These are phyloP conservation scores for Jackrogersella minutella DNA, from an alignment of 495 filamentous ascomycete genomes.

Conservation along the genomic window DNA sequence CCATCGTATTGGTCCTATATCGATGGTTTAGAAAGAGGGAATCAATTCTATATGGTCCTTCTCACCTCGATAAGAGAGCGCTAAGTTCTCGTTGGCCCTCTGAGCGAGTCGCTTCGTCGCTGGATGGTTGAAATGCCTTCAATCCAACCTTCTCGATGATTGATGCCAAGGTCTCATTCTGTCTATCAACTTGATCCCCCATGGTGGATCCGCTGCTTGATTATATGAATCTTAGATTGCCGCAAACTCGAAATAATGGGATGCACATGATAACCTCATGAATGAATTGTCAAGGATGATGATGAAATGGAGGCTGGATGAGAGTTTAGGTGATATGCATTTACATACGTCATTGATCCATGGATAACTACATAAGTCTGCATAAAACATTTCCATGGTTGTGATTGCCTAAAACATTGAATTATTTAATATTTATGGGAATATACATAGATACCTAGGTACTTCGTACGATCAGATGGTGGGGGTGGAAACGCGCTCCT, in stretches of 20 bases:
- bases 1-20: conserved; percentile 53
- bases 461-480: conserved; percentile 9
- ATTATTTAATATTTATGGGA: neutral
- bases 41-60: neutral
- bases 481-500: conserved; percentile 17
- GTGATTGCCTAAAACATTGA: neutral
- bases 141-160: conserved; percentile 48
- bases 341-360: too few species aligned
- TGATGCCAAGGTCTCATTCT: conserved; percentile 32
- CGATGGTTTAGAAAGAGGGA: conserved; percentile 41
- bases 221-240: neutral
- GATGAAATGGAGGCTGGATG: too few species aligned
- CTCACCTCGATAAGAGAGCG: conserved; percentile 54
- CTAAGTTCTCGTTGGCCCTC: conserved; percentile 49
- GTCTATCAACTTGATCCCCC: conserved; percentile 8
- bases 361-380: too few species aligned
- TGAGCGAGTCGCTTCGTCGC: conserved; percentile 37
- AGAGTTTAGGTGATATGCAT: too few species aligned
- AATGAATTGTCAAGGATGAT: neutral
- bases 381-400: neutral
- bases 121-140: conserved; percentile 53
- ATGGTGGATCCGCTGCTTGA: neutral
- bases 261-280: neutral
- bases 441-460: neutral
- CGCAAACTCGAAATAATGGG: too few species aligned